Conservation (phyloP, 345 rosid species). For the Balakata baccata region DNA sequence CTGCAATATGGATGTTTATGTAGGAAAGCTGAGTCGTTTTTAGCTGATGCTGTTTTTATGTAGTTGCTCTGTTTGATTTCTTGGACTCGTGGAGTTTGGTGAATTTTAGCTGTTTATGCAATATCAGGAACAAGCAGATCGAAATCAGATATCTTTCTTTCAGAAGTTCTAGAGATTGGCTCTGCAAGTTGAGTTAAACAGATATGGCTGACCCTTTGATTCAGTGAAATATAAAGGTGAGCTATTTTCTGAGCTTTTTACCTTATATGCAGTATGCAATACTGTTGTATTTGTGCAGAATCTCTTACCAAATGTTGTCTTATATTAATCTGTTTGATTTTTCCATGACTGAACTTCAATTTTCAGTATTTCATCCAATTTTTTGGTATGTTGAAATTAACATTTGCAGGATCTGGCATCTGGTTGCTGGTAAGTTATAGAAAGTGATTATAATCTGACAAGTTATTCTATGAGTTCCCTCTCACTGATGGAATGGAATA, state of each 20-base stretch:
- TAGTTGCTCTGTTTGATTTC: conserved; percentile 3
- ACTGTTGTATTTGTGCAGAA: neutral
- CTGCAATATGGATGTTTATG: conserved; percentile 14
- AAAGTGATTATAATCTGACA: conserved; percentile 5
- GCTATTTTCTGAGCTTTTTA: neutral
- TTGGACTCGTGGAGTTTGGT: conserved; percentile 11
- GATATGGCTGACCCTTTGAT: conserved; percentile 14
- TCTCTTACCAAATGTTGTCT: neutral
- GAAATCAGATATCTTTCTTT: neutral
- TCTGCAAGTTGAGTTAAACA: conserved; percentile 13
- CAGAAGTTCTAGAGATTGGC: neutral
- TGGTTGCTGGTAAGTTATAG: conserved; percentile 2
- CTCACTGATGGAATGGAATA: conserved; percentile 76
- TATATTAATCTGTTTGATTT: neutral
- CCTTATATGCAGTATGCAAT: conserved; percentile 3
- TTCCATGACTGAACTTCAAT: neutral
- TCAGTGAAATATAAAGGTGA: conserved; percentile 29
- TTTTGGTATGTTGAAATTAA: neutral
- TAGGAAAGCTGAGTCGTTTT: conserved; percentile 10
- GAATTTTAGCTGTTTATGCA: conserved; percentile 14
- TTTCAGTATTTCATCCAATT: neutral
- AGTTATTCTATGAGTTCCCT: conserved; percentile 41
- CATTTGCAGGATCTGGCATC: conserved; percentile 30
- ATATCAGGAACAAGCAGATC: conserved; percentile 14
- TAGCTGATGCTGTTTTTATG: conserved; percentile 6